Percentiles rank a stretch among this genome's conserved stretches.
phyloP scores from a whole-genome alignment of 2,329 filamentous ascomycete species.

The Apiospora saccharicola region DNA sequence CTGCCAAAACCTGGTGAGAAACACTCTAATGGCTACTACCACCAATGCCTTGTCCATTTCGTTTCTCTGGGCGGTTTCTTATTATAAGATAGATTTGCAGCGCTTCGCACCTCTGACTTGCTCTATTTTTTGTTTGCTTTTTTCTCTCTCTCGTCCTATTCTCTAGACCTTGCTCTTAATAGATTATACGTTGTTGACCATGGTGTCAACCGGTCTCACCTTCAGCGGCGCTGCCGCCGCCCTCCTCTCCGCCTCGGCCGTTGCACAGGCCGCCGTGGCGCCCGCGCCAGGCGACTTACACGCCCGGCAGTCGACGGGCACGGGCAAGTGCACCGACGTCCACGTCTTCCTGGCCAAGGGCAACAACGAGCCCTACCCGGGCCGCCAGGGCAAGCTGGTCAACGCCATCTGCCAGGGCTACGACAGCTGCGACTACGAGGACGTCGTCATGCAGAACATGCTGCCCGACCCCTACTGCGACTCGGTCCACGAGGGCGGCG shows the following conservation, averaged over 20 bases:
- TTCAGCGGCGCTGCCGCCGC: constrained; percentile 4
- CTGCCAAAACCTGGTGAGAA: constrained; percentile 4
- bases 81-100: constrained; percentile 1
- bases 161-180: neutral
- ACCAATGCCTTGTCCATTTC: neutral
- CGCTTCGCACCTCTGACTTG: neutral
- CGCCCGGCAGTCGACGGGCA: constrained; percentile 24
- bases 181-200: neutral
- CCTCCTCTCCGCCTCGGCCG: constrained; percentile 2
- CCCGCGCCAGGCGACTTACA: neutral
- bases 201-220: neutral
- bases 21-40: neutral
- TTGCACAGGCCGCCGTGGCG: neutral
- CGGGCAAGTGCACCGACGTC: constrained; percentile 32
- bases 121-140: neutral
- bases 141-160: neutral
- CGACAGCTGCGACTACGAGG: constrained; percentile 31
- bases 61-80: neutral
- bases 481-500: constrained; percentile 46
- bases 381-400: constrained; percentile 42
- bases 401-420: constrained; percentile 41
- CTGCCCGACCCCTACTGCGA: constrained; percentile 44
- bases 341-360: constrained; percentile 40
- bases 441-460: constrained; percentile 44
- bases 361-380: constrained; percentile 46